These are phyloP conservation scores for Meira nashicola DNA, from an alignment of 1,284 basidiomycete genomes.

Conservation along the genomic window DNA sequence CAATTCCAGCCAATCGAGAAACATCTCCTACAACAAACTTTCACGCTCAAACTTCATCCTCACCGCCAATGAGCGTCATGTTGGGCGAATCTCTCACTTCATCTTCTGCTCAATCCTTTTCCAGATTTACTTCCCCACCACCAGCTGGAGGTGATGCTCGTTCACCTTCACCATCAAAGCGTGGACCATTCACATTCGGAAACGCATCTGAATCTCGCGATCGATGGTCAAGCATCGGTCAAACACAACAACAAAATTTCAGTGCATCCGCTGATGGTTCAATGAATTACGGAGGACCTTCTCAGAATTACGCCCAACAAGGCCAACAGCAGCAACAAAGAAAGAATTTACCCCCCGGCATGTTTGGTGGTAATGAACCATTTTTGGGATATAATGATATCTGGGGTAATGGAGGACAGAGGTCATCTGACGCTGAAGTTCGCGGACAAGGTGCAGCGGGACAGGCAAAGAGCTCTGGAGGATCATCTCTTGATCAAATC, in stretches of 20 bases:
- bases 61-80: background rate
- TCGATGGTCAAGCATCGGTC: slow-evolving; percentile 38
- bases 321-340: background rate
- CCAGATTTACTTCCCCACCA: slow-evolving; percentile 34
- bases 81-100: background rate
- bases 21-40: background rate
- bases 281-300: background rate
- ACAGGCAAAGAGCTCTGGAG: background rate
- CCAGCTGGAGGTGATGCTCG: slow-evolving; percentile 21
- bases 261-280: slow-evolving; percentile 11
- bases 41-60: background rate
- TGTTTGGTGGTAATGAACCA: slow-evolving; percentile 17
- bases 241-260: slow-evolving; percentile 20
- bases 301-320: background rate
- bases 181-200: slow-evolving; percentile 30
- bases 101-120: slow-evolving; percentile 20
- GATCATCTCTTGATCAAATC: background rate
- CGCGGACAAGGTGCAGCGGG: background rate
- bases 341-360: background rate
- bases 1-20: background rate
- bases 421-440: background rate
- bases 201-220: slow-evolving; percentile 25
- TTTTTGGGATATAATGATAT: slow-evolving; percentile 43
- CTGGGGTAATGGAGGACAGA: slow-evolving; percentile 16
- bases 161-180: slow-evolving; percentile 38